These are phyloP conservation scores for Akanthomyces dipterigenus DNA, from an alignment of 2,329 filamentous ascomycete genomes.

Conservation along the genomic window DNA sequence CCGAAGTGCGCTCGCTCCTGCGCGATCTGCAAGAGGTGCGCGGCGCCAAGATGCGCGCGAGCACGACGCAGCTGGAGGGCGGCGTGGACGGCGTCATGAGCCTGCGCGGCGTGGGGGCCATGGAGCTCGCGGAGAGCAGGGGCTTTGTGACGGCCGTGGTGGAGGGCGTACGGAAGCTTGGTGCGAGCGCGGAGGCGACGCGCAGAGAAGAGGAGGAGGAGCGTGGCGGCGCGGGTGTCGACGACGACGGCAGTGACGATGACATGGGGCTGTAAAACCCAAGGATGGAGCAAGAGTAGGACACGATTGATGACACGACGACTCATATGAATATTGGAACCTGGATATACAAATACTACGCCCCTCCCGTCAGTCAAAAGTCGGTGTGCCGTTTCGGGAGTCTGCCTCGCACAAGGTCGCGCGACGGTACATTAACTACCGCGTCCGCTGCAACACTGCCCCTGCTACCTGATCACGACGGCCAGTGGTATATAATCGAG, in stretches of 20 bases:
- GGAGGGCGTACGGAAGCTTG: slow-evolving; percentile 79
- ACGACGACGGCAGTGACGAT: slow-evolving; percentile 54
- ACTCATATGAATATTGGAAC: not conserved
- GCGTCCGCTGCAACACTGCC: not conserved
- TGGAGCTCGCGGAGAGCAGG: slow-evolving; percentile 85
- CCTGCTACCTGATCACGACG: not conserved
- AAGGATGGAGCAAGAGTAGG: too few species aligned
- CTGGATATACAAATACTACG: not conserved
- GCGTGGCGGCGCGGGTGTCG: slow-evolving; percentile 47
- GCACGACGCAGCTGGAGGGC: slow-evolving; percentile 63
- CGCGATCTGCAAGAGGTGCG: slow-evolving; percentile 81
- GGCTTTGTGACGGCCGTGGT: slow-evolving; percentile 80
- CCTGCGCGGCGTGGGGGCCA: slow-evolving; percentile 71
- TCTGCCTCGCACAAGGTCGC: not conserved
- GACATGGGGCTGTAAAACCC: slow-evolving; percentile 40
- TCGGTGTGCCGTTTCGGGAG: not conserved
- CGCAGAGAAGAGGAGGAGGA: slow-evolving; percentile 72
- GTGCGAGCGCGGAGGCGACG: slow-evolving; percentile 70
- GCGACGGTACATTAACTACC: too few species aligned
- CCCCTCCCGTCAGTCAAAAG: not conserved
- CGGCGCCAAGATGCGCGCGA: slow-evolving; percentile 79
- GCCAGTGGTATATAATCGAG: not conserved
- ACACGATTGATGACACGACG: not conserved
- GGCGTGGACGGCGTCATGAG: slow-evolving; percentile 65
- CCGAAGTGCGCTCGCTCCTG: slow-evolving; percentile 67